Base-by-base conservation (phyloP, 2,329 filamentous ascomycete genomes). In the Alternaria ethzedia region DNA sequence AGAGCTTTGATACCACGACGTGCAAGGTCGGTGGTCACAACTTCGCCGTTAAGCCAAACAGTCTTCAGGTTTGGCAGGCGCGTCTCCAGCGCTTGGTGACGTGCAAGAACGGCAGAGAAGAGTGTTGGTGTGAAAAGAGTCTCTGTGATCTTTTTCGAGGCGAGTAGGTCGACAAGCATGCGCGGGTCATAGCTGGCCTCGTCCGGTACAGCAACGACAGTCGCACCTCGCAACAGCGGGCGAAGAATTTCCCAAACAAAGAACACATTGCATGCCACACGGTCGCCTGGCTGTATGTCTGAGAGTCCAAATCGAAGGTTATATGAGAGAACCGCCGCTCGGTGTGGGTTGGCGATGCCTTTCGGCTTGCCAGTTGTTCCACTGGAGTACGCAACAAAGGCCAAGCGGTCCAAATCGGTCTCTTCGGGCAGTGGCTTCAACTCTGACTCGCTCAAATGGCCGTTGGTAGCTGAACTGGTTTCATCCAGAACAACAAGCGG, bases 181-280 rank as follows among this genome's bases (percentile, higher is more conserved):
- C 88, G 86, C 0, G 92, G 91, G 68, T 95, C 92, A 72, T 94
- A 94, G 80, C 91, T 94, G 36, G 86, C 86, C 70, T 91, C 88
- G 70, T 95, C 92, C 1, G 91, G 90, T 15, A 94, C 88, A 4
- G 90, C 87, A 21, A 94, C 86, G 5, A 92, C 90, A 0, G 92
- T 93, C 3, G 91, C 92, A 70, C 92, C 92, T 58, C 91, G 87
- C 58, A 95, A 77, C 47, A 95, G 83, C 9, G 92, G 92, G 6
- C 92, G 90, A 58, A 95, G 79, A 60, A 94, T 94, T 77, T 95
- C 92, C 92, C 92, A 95, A 50, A 94, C 86, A 75, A 95, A 95
- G 79, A 94, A 95, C 63, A 94, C 92, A 82, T 94, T 95, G 81
- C 91, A 94, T n/a, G 92, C 92, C 11, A 94, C 91, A 7, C 92